Evolutionary conservation across 106 monocot genomes (phyloP), one percentile per base, ranked within the genome.

Genomic region (Dioscorea dumetorum): DNA sequence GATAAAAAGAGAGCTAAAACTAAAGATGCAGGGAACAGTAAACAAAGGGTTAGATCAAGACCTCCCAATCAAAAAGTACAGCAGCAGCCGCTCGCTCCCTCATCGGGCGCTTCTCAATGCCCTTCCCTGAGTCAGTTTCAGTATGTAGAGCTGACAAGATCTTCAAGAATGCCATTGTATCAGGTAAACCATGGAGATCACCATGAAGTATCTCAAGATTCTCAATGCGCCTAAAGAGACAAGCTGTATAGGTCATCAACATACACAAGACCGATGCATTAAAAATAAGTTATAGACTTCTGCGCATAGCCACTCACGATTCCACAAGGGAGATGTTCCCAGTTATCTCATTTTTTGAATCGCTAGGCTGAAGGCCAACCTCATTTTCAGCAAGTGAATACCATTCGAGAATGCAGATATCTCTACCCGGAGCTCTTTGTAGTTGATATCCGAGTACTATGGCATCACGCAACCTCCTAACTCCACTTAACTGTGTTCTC

Each of bases 361-460:
- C 34, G 69, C 13, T n/a, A 48, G 74, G 69, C 57, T 67, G 80
- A 57, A 87, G 80, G 49, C 84, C 83, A 49, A 87, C 73, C 81
- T 99, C 93, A 70, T 87, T 83, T 78, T 93, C 90, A 52, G 92
- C 88, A 63, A 72, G 74, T 62, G 82, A 80, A 73, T 99, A 99
- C 97, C 97, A 99, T 69, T 93, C 93, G 33, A 92, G 97, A 70
- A 99, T 83, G 33, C 76, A 73, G 58, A 93, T 72, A 69, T 99
- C 93, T 76, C 87, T 86, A 13, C 90, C 97, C 57, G 97, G 83
- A 72, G 82, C 82, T 73, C 97, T 86, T 84, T 99, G 97, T 50
- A 99, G 63, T 73, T 93, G 85, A 85, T 90, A 99, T 3, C 97
- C 97, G 56, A 93, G 82, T 15, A 99, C 84, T 83, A 99, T 99